A percentile compares a stretch with the other conserved stretches of the same genome.
Conservation (phyloP, 2,329 filamentous ascomycete genomes). For the Fusarium foetens region DNA sequence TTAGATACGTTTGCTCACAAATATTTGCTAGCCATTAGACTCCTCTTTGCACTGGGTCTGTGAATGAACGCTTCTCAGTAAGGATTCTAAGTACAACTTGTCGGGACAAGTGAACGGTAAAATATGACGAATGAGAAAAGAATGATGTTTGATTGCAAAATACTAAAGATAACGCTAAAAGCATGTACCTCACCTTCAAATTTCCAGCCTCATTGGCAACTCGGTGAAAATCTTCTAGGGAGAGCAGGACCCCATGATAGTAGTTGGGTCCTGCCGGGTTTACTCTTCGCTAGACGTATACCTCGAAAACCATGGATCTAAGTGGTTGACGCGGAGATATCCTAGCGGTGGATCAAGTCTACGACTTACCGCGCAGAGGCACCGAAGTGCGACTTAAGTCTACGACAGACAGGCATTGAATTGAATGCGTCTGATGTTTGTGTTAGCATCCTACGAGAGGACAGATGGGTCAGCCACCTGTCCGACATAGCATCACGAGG, state of each 20-base stretch:
- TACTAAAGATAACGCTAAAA: not conserved
- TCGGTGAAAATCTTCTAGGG: constrained; percentile 83
- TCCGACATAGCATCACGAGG: constrained; percentile 29
- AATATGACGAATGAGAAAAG: no score
- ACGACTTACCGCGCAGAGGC: constrained; percentile 33
- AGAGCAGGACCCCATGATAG: constrained; percentile 68
- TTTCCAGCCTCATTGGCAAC: constrained; percentile 73
- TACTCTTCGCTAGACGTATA: constrained; percentile 93
- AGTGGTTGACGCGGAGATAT: constrained; percentile 88
- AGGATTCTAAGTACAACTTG: no score
- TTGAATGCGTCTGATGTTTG: constrained; percentile 9
- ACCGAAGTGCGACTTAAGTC: constrained; percentile 28
- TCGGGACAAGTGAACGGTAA: not conserved
- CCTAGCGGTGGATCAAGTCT: constrained; percentile 67
- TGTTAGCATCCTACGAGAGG: constrained; percentile 33
- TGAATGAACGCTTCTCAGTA: not conserved
- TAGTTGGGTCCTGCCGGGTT: constrained; percentile 59
- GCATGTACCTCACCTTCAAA: constrained; percentile 88
- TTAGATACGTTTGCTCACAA: constrained; percentile 32
- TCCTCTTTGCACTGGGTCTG: not conserved
- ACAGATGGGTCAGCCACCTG: constrained; percentile 12
- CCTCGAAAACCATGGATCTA: constrained; percentile 79
- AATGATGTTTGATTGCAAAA: not conserved
- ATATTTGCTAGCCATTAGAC: constrained; percentile 12
- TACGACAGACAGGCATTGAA: constrained; percentile 24